phyloP scores from a whole-genome alignment of 768 basidiomycete species.

The Roridomyces roridus region DNA sequence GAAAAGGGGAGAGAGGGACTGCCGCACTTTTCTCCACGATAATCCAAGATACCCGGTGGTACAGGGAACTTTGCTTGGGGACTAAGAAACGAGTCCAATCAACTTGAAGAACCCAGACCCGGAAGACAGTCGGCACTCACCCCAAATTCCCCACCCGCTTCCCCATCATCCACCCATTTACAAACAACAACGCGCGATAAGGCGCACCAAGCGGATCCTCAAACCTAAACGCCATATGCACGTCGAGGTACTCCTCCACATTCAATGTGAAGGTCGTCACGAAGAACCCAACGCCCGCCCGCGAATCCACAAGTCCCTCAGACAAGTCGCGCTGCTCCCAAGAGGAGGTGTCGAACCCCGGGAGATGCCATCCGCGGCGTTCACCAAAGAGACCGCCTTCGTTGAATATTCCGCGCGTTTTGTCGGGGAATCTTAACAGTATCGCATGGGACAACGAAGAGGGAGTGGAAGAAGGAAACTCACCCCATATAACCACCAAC shows the following conservation, averaged over 20 bases:
- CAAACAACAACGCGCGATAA: constrained; percentile 78
- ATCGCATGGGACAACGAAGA: constrained; percentile 2
- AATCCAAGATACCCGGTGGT: constrained; percentile 79
- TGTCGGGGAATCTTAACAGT: constrained; percentile 69
- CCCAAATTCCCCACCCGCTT: constrained; percentile 75
- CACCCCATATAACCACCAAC: constrained; percentile 71
- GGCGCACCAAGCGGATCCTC: constrained; percentile 62
- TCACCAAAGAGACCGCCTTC: constrained; percentile 77
- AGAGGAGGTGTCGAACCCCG: constrained; percentile 65
- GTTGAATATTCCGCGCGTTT: constrained; percentile 70
- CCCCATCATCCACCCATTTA: constrained; percentile 93
- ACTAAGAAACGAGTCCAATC: no score
- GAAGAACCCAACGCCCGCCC: constrained; percentile 83
- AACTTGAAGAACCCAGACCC: no score
- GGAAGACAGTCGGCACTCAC: constrained; percentile 39
- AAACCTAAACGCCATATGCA: constrained; percentile 78
- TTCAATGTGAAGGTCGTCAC: constrained; percentile 72
- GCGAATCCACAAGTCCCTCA: constrained; percentile 60
- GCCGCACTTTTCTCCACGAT: constrained; percentile 68
- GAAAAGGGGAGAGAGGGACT: constrained; percentile 20
- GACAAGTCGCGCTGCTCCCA: constrained; percentile 68
- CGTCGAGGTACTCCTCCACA: constrained; percentile 65
- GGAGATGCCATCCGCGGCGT: constrained; percentile 78
- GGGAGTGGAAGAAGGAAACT: constrained; percentile 27
- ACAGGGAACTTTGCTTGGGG: constrained; percentile 86